Conservation (phyloP, 2,329 filamentous ascomycete genomes). For the Bipolaris bicolor region DNA sequence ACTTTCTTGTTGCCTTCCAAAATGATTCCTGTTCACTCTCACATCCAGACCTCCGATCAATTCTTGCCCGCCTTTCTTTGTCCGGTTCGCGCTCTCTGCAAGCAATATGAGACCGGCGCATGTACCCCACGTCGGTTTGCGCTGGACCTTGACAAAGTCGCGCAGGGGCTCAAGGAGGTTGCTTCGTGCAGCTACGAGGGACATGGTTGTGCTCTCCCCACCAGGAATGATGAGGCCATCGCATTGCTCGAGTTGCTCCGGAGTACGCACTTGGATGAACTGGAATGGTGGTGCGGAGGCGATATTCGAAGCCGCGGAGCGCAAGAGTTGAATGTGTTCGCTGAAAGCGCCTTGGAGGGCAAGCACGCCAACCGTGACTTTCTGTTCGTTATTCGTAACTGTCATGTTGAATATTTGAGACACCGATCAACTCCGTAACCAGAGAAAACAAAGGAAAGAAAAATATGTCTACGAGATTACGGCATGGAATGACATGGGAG, state of each 20-base stretch:
- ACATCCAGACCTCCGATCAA: conserved; percentile 92
- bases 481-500: conserved; percentile 3
- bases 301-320: conserved; percentile 66
- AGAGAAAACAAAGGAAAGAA: background rate
- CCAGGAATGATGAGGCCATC: conserved; percentile 89
- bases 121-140: conserved; percentile 91
- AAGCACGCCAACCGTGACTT: conserved; percentile 65
- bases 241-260: conserved; percentile 72
- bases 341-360: conserved; percentile 91
- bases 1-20: conserved; percentile 89
- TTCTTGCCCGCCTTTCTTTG: conserved; percentile 90
- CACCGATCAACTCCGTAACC: conserved; percentile 8
- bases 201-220: conserved; percentile 93
- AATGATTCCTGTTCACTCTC: conserved; percentile 90
- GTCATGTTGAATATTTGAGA: conserved; percentile 28
- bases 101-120: conserved; percentile 94
- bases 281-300: conserved; percentile 28
- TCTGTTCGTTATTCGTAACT: conserved; percentile 17
- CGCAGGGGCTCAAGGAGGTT: conserved; percentile 82
- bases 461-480: background rate
- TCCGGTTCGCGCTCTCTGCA: conserved; percentile 83
- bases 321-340: conserved; percentile 82
- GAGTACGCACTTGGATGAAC: conserved; percentile 81
- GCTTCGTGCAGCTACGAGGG: conserved; percentile 81
- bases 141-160: conserved; percentile 84